Base-by-base conservation (phyloP, 2,329 filamentous ascomycete species). In the Fusarium xylarioides region DNA sequence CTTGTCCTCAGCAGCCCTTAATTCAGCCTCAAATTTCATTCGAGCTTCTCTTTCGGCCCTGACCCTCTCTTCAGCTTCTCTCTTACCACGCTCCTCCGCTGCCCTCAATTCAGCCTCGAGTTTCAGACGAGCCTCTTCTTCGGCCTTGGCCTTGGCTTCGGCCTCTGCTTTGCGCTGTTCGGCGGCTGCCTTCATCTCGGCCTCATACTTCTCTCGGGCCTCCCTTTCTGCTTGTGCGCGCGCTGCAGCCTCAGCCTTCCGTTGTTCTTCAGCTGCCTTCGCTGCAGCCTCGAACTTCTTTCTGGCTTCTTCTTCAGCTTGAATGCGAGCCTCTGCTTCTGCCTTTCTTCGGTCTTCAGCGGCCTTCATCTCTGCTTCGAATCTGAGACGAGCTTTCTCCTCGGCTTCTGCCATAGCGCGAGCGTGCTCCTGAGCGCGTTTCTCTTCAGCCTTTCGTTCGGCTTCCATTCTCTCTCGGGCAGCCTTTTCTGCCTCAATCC, bases 101-200 rank as follows among this genome's bases (percentile, higher is more conserved):
- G 81, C 82, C 66, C 79, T 82, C 62, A 83, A 77, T 60, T 86
- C 83, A 5, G 81, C 80, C 61, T 87, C 86, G 10, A 88, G 83
- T 64, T 88, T 85, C 67, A 82, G 81, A 60, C 82, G 81, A 3
- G 84, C 83, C 56, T 85, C 84, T 56, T 86, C 87, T 43, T 86
- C 80, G 2, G 84, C 84, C 65, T 78, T 83, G 49, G 82, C 71
- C 68, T 83, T 81, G 32, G 86, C 86, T 23, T 86, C 86, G 23
- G 85, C 85, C 7, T 84, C 81, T 69, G 84, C 85, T 85, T 86
- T 68, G 81, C 82, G 77, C 15, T 79, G 81, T 28, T 83, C 85
- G 55, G 85, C 86, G 7, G 85, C 86, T 12, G 81, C 82, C 66
- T 80, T 82, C 63, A 82, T 79, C 66, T 86, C 83, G 1, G 82